phyloP scores from a whole-genome alignment of 495 filamentous ascomycete species.

The Letharia columbiana region DNA sequence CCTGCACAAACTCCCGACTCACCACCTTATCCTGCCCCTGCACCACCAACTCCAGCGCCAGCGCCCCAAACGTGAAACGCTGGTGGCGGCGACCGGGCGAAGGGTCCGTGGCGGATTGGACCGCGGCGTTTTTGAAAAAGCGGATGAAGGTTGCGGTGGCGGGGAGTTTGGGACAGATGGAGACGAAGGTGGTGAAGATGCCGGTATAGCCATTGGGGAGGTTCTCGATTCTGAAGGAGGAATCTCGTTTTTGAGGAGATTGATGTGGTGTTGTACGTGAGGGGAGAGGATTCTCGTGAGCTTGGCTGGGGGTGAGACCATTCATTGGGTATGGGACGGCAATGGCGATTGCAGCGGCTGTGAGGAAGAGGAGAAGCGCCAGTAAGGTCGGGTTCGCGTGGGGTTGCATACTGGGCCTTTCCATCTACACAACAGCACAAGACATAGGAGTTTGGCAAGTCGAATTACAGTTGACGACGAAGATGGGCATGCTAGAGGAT shows the following conservation, averaged over 20 bases:
- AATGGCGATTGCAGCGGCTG: constrained; percentile 1
- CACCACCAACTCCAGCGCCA: constrained; percentile 3
- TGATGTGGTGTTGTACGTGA: background rate
- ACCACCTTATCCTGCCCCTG: background rate
- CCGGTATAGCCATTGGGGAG: background rate
- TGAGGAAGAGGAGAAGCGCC: background rate
- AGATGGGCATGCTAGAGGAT: background rate
- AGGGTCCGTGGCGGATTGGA: background rate
- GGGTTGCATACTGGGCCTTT: constrained; percentile 9
- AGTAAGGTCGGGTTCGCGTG: background rate
- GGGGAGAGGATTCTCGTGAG: background rate
- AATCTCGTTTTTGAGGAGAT: background rate
- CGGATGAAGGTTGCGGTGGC: background rate
- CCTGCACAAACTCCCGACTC: constrained; percentile 5
- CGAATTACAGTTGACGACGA: background rate
- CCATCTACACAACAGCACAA: background rate
- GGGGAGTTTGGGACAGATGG: background rate
- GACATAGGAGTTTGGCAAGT: background rate
- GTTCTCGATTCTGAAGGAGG: background rate
- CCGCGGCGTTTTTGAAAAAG: background rate
- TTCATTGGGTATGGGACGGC: background rate
- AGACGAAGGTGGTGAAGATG: constrained; percentile 1
- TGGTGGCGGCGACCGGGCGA: background rate
- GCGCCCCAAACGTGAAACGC: constrained; percentile 1
- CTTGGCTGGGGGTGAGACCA: background rate